Evolutionary conservation across 768 basidiomycete species (phyloP), one percentile per base, ranked within the genome.

Genomic region (Phylloporus scabripes): DNA sequence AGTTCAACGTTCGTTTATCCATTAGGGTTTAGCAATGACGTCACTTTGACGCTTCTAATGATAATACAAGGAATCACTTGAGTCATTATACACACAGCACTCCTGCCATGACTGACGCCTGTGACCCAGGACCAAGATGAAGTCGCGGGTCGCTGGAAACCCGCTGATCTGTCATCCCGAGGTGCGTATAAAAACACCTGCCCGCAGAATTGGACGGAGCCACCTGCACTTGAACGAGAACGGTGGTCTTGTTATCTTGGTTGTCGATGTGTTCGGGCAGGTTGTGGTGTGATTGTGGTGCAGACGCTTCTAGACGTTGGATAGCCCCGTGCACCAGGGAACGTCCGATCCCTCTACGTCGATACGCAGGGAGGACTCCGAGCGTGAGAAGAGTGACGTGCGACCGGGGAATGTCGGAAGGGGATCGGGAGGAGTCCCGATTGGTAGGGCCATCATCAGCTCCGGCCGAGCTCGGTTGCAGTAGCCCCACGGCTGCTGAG

Each of bases 321-420:
- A 67, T 53, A 24, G 67, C 59, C 29, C 51, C 53, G 29, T 57
- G 62, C 17, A 66, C 67, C 1, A 66, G 62, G 2, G 57, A 47
- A 9, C 62, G 62, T 9, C 66, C 65, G 11, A 69, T 59, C 5
- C 65, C 65, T 34, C 21, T 54, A 11, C 67, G 62, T 26, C 46
- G 65, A 38, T 63, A 67, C 2, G 48, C 33, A 14, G 65, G 57
- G 1, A 62, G 36, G 20, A 66, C 67, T 6, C 65, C 65, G 0
- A 66, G 59, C 33, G 65, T 66, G 52, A 66, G 65, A 57, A 66
- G 57, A 10, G 53, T 65, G 9, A 61, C 41, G 6, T 41, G 57
- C 1, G 51, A 49, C 3, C 42, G 53, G 46, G 54, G 51, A 9
- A 43, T 53, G 9, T 54, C 55, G 50, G 55, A 36, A 7, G 10